A percentile compares a stretch with the other conserved stretches of the same genome.
Evolutionary conservation across 371 early-diverging fungal genomes (phyloP).

Genomic region (Actinomortierella ambigua): DNA sequence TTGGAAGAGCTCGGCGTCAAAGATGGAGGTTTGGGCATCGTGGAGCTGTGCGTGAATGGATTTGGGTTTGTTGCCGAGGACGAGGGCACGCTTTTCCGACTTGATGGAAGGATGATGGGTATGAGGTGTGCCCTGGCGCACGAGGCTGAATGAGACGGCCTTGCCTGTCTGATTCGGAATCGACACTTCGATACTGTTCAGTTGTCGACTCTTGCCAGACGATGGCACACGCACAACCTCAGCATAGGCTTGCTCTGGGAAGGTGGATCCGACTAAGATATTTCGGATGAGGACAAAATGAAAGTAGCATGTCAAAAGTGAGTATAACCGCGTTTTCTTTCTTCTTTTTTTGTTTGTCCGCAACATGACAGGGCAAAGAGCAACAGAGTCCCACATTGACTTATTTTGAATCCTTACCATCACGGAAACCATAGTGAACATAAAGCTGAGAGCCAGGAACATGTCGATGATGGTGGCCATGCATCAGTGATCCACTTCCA

Average conservation of each 20-base stretch:
- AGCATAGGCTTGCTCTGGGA: conserved; percentile 46
- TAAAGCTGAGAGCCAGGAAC: conserved; percentile 40
- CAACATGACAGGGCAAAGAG: too few relatives aligned
- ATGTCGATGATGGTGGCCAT: conserved; percentile 26
- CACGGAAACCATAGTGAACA: conserved; percentile 64
- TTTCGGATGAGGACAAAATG: not conserved
- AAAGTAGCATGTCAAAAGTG: too few relatives aligned
- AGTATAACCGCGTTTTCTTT: too few relatives aligned
- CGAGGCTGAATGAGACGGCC: conserved; percentile 24
- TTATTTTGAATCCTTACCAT: conserved; percentile 51
- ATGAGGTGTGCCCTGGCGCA: conserved; percentile 21
- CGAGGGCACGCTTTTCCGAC: conserved; percentile 5
- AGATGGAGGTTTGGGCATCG: conserved; percentile 57
- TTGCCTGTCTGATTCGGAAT: conserved; percentile 38
- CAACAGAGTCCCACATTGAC: not conserved
- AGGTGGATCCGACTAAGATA: conserved; percentile 52
- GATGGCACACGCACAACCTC: conserved; percentile 34
- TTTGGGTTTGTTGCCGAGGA: conserved; percentile 1
- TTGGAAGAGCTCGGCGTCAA: conserved; percentile 63
- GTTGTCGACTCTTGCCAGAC: conserved; percentile 15
- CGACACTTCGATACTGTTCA: conserved; percentile 31
- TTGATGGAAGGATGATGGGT: conserved; percentile 7
- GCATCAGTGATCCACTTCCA: conserved; percentile 15
- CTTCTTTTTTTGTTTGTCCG: too few relatives aligned
- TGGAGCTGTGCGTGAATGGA: conserved; percentile 51